These are phyloP conservation scores for Cronartium quercuum DNA, from an alignment of 1,284 basidiomycete genomes.

Conservation along the genomic window DNA sequence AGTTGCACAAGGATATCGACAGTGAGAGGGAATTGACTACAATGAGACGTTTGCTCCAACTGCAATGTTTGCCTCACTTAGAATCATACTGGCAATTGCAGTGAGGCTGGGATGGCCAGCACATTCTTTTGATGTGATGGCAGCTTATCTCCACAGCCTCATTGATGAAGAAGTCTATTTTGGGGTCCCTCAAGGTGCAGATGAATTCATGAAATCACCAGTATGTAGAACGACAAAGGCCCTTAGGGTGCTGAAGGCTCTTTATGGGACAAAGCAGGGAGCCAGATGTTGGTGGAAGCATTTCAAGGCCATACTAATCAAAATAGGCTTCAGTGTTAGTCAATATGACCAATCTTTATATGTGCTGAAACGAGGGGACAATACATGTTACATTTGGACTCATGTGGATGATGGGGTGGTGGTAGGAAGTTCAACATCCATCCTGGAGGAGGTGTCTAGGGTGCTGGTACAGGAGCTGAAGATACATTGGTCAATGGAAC, in stretches of 20 bases:
- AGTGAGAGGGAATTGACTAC: background rate
- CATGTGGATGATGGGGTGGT: conserved; percentile 27
- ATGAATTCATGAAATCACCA: no score
- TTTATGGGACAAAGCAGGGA: conserved; percentile 14
- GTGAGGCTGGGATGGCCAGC: background rate
- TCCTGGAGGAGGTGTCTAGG: background rate
- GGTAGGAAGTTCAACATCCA: background rate
- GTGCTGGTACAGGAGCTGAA: background rate
- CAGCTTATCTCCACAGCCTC: conserved; percentile 17
- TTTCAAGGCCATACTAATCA: background rate
- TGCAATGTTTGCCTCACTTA: conserved; percentile 4
- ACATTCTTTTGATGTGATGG: conserved; percentile 11
- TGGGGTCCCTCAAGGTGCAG: background rate
- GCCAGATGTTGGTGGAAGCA: conserved; percentile 18
- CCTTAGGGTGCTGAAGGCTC: conserved; percentile 4
- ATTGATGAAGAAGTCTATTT: conserved; percentile 21
- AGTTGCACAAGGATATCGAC: background rate
- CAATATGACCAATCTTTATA: conserved; percentile 4
- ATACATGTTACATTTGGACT: background rate
- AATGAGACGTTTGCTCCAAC: no score
- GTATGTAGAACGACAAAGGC: no score
- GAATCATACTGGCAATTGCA: background rate
- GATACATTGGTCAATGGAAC: background rate
- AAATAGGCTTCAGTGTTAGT: conserved; percentile 1
- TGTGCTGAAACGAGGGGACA: background rate